A percentile compares a stretch with the other conserved stretches of the same genome.
These are phyloP conservation scores for Paspalum notatum DNA, from an alignment of 176 grass and related monocot species.

Conservation along the genomic window DNA sequence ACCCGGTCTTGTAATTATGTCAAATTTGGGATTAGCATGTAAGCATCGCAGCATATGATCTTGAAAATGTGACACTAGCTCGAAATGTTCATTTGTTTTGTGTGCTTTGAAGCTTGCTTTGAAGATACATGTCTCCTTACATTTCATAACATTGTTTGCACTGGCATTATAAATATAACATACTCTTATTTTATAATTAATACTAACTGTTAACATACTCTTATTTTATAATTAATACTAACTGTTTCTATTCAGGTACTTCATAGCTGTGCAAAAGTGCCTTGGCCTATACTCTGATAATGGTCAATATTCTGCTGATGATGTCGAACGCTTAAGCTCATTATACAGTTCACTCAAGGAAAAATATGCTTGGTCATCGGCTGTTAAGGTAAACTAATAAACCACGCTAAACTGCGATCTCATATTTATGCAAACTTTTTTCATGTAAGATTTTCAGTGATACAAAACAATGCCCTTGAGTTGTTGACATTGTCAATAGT, in stretches of 20 bases:
- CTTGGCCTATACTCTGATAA: conserved; percentile 80
- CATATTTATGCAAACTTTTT: background rate
- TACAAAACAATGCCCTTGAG: background rate
- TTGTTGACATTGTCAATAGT: background rate
- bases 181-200: conserved; percentile 15
- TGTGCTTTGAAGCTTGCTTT: conserved; percentile 20
- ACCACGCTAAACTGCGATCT: conserved; percentile 28
- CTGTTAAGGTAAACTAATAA: conserved; percentile 91
- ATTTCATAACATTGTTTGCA: conserved; percentile 1
- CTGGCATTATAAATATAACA: conserved; percentile 10
- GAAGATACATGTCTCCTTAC: background rate
- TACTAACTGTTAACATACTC: conserved; percentile 23
- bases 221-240: conserved; percentile 11
- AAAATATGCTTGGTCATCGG: conserved; percentile 90
- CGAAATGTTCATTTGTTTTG: conserved; percentile 25
- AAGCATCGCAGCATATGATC: conserved; percentile 1
- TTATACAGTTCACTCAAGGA: conserved; percentile 88
- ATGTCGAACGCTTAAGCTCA: conserved; percentile 64
- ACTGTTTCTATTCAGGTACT: conserved; percentile 65
- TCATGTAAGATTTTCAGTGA: conserved; percentile 1
- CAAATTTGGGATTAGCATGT: background rate
- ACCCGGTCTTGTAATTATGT: background rate
- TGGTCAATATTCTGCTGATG: conserved; percentile 77
- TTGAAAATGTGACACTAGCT: conserved; percentile 3
- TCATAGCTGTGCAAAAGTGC: conserved; percentile 92